A percentile compares a stretch with the other conserved stretches of the same genome.
phyloP scores from a whole-genome alignment of 805 yeast genomes.

The Wickerhamomyces rabaulensis region DNA sequence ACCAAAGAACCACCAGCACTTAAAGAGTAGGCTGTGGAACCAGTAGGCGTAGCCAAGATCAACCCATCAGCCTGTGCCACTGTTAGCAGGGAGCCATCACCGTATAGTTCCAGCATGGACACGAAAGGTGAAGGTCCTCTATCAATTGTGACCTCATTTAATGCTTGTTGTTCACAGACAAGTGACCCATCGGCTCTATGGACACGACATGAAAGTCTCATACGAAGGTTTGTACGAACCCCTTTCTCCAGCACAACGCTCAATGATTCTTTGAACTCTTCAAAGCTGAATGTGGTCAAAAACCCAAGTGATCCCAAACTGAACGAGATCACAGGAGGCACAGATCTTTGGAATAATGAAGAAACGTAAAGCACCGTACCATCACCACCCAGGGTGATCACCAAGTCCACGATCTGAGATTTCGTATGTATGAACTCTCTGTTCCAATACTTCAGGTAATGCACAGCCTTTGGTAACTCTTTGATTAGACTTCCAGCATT shows the following conservation, averaged over 20 bases:
- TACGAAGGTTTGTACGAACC: constrained; percentile 71
- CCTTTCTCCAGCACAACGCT: constrained; percentile 60
- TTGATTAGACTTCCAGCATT: constrained; percentile 46
- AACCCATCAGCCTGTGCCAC: constrained; percentile 93
- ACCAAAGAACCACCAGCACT: constrained; percentile 95
- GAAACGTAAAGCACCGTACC: constrained; percentile 92
- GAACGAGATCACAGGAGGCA: constrained; percentile 90
- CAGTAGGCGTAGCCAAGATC: constrained; percentile 91
- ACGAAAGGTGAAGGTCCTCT: constrained; percentile 93
- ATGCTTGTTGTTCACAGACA: constrained; percentile 63
- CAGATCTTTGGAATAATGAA: constrained; percentile 74
- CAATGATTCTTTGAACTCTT: constrained; percentile 58
- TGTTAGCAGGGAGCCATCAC: constrained; percentile 79
- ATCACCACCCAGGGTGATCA: constrained; percentile 92
- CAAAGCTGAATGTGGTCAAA: constrained; percentile 79
- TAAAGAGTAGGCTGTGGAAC: constrained; percentile 92
- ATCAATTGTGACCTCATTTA: constrained; percentile 87
- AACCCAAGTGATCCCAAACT: constrained; percentile 91
- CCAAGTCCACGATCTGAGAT: constrained; percentile 58
- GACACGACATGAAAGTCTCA: constrained; percentile 84
- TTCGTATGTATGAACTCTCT: constrained; percentile 43
- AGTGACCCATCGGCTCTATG: constrained; percentile 25
- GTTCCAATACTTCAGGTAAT: constrained; percentile 64
- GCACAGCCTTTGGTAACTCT: constrained; percentile 40
- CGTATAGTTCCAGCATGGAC: constrained; percentile 83